Base-by-base conservation (phyloP, 164 flowering plant genomes). In the Echeveria elegans region DNA sequence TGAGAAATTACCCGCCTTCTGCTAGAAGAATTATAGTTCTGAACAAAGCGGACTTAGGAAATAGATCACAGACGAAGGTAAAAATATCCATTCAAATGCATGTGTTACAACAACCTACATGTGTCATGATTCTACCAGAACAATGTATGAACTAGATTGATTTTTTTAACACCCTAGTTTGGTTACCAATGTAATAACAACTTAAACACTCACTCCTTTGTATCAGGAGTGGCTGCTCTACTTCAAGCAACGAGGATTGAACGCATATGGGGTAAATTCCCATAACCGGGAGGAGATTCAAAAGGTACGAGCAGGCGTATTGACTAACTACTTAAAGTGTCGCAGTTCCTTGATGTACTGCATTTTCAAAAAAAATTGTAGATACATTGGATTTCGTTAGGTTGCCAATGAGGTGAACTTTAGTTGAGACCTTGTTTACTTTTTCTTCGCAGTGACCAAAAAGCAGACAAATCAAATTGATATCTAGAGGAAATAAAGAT, bases 21-120 rank as follows among this genome's bases (percentile, higher is more conserved):
- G 71, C 77, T 1, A 73, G 73, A 73, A 83, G 75, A 53, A 76
- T 92, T 45, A 75, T 88, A 37, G 85, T 86, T 26, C 28, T 92
- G 81, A 92, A 88, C 79, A 92, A 89, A 83, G 69, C 69, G 64
- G 98, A 92, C 77, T 86, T 92, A 53, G 91, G 95, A 34, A 71
- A 80, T 69, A 82, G 69, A 26, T 74, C 71, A 10, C 82, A 78
- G 66, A 67, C 76, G 10, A 75, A 80, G 90, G 97, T 90, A 36
- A 1, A 66, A 38, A 38, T 43, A 43, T 34, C 30, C 24, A 18
- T 50, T 8, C 18, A 40, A 37, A 65, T n/a, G 1, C 47, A 43
- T 23, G 24, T 41, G 14, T 9, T 16, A 29, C n/a, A n/a, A n/a
- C n/a, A n/a, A n/a, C n/a, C n/a, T n/a, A n/a, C 14, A 28, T 16